Base-by-base conservation (phyloP, 2,329 filamentous ascomycete genomes). In the Trichoderma sp. region DNA sequence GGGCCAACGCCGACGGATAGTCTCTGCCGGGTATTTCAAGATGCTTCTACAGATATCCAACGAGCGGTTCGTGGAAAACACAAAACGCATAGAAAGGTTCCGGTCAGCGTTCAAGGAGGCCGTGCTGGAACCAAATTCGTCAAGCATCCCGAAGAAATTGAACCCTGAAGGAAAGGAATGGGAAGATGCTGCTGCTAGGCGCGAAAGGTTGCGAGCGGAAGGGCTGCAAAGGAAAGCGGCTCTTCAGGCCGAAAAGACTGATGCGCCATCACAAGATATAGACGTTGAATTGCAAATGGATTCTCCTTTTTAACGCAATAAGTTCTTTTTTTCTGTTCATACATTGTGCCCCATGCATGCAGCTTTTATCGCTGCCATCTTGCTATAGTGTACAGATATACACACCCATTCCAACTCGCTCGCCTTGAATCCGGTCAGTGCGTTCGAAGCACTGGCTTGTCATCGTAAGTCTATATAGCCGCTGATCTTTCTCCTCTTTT, bases 1-100 rank as follows among this genome's bases (percentile, higher is more conserved):
- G 5, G 84, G 86, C 15, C 73, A 74, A 4, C 77, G 81, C 13
- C 78, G 78, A 57, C 79, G 81, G 59, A 81, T 91, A 26, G 92
- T 97, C 1, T 84, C 89, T 2, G 86, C 90, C 39, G 83, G 84
- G 9, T 94, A 96, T 77, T 85, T 98, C 6, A 82, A 82, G 55
- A 88, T 87, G 71, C 83, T 98, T 15, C 81, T 95, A 13, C 80
- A 82, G 4, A 87, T 97, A 70, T 90, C 91, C 8, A 95, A 96
- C 77, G 88, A 93, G 79, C 85, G 92, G 64, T 95, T 96, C 77
- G 81, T 78, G 9, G 89, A 91, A 78, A 96, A 95, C 75, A 80
- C 82, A 23, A 89, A 88, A 76, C 85, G 92, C 59, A 94, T 92
- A 73, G 85, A 85, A 62, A 85, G 91, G 55, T 94, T 95, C 75